phyloP scores from a whole-genome alignment of 495 filamentous ascomycete genomes.

The Acidomyces sp. region DNA sequence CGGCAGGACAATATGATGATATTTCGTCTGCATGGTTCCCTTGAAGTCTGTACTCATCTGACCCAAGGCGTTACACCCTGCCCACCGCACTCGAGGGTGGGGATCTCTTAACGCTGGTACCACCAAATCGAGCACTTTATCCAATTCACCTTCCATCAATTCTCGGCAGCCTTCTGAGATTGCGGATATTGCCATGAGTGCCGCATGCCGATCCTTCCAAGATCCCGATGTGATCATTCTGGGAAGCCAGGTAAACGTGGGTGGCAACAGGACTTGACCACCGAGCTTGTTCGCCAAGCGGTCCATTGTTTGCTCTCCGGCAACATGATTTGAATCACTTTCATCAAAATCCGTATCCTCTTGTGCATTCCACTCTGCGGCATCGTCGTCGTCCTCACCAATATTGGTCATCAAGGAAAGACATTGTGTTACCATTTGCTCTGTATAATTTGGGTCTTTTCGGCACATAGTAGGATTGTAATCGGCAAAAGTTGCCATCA shows the following conservation, averaged over 20 bases:
- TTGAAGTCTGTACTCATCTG: slow-evolving; percentile 99
- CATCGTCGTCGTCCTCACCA: slow-evolving; percentile 88
- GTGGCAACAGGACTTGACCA: slow-evolving; percentile 68
- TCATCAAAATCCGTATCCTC: slow-evolving; percentile 95
- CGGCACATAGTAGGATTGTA: slow-evolving; percentile 85
- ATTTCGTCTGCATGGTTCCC: slow-evolving; percentile 95
- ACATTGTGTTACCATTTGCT: slow-evolving; percentile 97
- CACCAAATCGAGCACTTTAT: slow-evolving; percentile 85
- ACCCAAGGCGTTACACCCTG: slow-evolving; percentile 95
- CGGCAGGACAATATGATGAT: slow-evolving; percentile 68
- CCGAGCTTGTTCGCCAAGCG: slow-evolving; percentile 94
- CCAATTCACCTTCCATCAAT: slow-evolving; percentile 86
- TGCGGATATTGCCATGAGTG: slow-evolving; percentile 97
- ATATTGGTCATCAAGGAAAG: slow-evolving; percentile 99
- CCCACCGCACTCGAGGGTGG: slow-evolving; percentile 92
- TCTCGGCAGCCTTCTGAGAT: slow-evolving; percentile 97
- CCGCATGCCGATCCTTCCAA: slow-evolving; percentile 93
- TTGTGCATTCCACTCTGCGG: slow-evolving; percentile 78
- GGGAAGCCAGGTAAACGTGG: slow-evolving; percentile 95
- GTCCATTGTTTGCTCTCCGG: slow-evolving; percentile 98
- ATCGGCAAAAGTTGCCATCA: slow-evolving; percentile 98
- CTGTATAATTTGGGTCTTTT: slow-evolving; percentile 79
- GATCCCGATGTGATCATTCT: slow-evolving; percentile 91
- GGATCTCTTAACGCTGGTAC: slow-evolving; percentile 82
- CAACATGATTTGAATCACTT: slow-evolving; percentile 94